Evolutionary conservation across 164 flowering plant genomes (phyloP).

Genomic region (Vitis vinifera): ASM3070453v1 NC_081816.1:15035001-15035500

Average conservation of each 20-base stretch:
- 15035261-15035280: slow-evolving; percentile 40
- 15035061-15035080: too few species aligned
- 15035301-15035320: slow-evolving; percentile 37
- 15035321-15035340: slow-evolving; percentile 36
- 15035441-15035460: slow-evolving; percentile 56
- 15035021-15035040: too few species aligned
- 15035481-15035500: slow-evolving; percentile 15
- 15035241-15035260: slow-evolving; percentile 30
- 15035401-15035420: slow-evolving; percentile 55
- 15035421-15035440: slow-evolving; percentile 55
- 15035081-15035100: too few species aligned
- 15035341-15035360: slow-evolving; percentile 49
- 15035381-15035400: slow-evolving; percentile 53
- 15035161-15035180: too few species aligned
- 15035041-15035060: too few species aligned
- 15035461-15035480: slow-evolving; percentile 37
- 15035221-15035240: too few species aligned
- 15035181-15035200: too few species aligned
- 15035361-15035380: slow-evolving; percentile 44
- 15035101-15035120: too few species aligned
- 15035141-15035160: too few species aligned
- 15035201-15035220: too few species aligned
- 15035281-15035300: slow-evolving; percentile 40
- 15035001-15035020: too few species aligned
- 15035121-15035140: too few species aligned